phyloP scores from a whole-genome alignment of 331 rosid species.

The Telfairia occidentalis region DNA sequence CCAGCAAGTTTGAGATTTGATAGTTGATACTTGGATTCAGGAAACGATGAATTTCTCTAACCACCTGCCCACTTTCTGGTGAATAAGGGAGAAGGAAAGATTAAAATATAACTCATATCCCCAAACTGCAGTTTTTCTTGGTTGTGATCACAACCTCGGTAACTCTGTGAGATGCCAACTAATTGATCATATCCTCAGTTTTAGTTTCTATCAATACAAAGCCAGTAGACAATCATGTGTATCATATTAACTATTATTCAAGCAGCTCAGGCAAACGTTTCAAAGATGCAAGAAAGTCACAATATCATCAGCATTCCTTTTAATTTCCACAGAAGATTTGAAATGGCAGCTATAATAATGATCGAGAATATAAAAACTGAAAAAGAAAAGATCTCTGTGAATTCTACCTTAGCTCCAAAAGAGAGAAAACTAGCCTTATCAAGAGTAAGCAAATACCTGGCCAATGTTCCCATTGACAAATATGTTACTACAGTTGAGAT shows the following conservation, averaged over 20 bases:
- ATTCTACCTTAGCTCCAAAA: background rate
- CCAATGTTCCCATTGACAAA: constrained; percentile 82
- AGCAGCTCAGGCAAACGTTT: background rate
- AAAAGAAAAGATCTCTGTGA: background rate
- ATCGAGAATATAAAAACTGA: background rate
- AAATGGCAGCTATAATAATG: background rate
- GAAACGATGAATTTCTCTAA: background rate
- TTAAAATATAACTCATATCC: background rate
- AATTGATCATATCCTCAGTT: background rate
- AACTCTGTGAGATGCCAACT: background rate
- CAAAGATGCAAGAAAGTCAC: background rate
- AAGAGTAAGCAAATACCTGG: constrained; percentile 33
- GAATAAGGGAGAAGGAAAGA: background rate
- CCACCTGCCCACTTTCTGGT: background rate
- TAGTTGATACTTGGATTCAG: background rate
- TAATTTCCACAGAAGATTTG: background rate
- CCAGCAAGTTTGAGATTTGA: background rate
- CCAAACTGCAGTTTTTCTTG: background rate
- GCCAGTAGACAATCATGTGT: background rate
- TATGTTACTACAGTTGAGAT: constrained; percentile 92
- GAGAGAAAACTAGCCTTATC: background rate
- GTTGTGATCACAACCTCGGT: background rate
- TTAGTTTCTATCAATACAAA: background rate
- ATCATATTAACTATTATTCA: background rate
- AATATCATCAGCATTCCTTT: background rate